phyloP scores from a whole-genome alignment of 2,329 filamentous ascomycete species.

The Fusarium sp. region DNA sequence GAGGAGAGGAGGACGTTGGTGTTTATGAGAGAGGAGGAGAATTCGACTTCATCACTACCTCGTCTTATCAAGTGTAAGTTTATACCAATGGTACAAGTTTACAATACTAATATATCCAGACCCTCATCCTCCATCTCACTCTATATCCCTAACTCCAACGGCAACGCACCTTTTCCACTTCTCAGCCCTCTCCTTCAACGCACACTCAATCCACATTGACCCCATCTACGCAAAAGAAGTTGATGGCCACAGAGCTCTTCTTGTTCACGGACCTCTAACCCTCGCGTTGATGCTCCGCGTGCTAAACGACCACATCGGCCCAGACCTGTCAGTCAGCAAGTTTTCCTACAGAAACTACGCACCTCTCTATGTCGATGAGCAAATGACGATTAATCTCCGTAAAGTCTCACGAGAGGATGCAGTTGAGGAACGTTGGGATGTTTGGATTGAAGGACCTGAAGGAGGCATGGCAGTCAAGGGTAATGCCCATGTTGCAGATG shows the following conservation, averaged over 20 bases:
- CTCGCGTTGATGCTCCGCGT: conserved; percentile 81
- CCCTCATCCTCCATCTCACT: conserved; percentile 51
- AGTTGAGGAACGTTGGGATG: conserved; percentile 51
- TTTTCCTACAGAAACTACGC: conserved; percentile 86
- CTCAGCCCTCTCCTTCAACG: conserved; percentile 91
- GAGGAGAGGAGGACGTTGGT: conserved; percentile 64
- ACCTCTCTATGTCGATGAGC: conserved; percentile 81
- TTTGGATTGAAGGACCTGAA: conserved; percentile 58
- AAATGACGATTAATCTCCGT: conserved; percentile 76
- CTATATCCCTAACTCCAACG: conserved; percentile 72
- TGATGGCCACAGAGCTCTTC: conserved; percentile 79
- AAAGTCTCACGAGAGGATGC: conserved; percentile 51
- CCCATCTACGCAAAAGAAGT: conserved; percentile 73
- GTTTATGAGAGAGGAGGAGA: conserved; percentile 59
- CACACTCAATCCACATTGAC: conserved; percentile 91
- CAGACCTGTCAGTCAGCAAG: conserved; percentile 55
- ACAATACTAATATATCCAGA: conserved; percentile 39
- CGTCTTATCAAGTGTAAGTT: conserved; percentile 47
- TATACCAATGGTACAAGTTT: not conserved
- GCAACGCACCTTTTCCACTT: conserved; percentile 86
- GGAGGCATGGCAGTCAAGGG: conserved; percentile 75
- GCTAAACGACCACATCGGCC: conserved; percentile 53
- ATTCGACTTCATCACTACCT: conserved; percentile 14
- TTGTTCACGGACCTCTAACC: conserved; percentile 90
- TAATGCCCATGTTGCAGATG: conserved; percentile 47